Evolutionary conservation across 176 grass and related monocot species (phyloP), one percentile per base, ranked within the genome.

Genomic region (Oryza officinalis): DNA sequence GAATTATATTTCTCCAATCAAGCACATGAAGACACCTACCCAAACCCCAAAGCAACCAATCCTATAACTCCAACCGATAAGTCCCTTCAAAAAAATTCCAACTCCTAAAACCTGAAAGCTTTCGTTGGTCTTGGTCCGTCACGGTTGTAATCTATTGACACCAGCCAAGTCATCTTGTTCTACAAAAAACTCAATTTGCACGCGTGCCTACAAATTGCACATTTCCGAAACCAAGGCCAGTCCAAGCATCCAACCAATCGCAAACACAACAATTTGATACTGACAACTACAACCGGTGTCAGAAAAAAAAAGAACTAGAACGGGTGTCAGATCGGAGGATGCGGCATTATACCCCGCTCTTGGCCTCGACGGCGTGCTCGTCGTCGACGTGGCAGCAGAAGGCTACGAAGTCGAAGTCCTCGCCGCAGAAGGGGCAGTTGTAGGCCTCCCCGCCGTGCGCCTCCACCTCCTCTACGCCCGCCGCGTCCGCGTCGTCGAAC

Each of bases 371-470:
- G 44, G 89, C 80, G 85, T 97, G 94, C 87, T 97, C 94, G 64
- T 94, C 94, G 43, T 97, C 94, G 45, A 97, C 85, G 79, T 97
- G 94, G 72, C 91, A 97, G 81, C 91, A 97, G 27, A 97, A 69
- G 14, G 89, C 67, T 15, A 97, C 89, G 74, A 94, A 91, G 50
- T 97, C 94, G n/a, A 97, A 97, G 68, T 97, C 94, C 82, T 94
- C 91, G 23, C 81, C 81, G 67, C 94, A 94, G 66, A 97, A 97
- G 30, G 94, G 94, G 71, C 94, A 97, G 52, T 85, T 89, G 87
- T 89, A 94, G 23, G 71, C 75, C 65, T 81, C 87, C 37, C 84
- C 67, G 22, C 82, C 81, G 67, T 79, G 87, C 14, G 85, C 63
- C 4, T 92, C 85, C 82, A 81, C 5, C 28, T 81, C 87, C 22